Percentiles rank a stretch among this genome's conserved stretches.
These are phyloP conservation scores for Pseudozyma hubeiensis DNA, from an alignment of 1,284 basidiomycete species.

Conservation along the genomic window DNA sequence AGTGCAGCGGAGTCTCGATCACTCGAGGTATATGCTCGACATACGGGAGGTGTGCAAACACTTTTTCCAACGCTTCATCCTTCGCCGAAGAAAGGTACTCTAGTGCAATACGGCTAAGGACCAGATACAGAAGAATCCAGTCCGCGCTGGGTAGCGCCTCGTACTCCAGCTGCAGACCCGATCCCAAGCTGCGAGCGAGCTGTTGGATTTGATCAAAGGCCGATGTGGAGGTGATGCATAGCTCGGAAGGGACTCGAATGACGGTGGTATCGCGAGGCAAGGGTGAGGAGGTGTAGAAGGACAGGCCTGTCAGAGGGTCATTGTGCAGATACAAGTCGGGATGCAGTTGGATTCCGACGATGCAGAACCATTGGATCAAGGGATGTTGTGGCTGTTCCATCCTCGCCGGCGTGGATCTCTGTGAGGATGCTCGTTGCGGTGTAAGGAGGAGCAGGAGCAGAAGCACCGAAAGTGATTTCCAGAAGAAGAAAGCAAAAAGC, in stretches of 20 bases:
- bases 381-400: constrained; percentile 5
- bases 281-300: constrained; percentile 23
- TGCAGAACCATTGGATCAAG: constrained; percentile 18
- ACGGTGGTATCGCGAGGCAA: constrained; percentile 23
- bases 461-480: background rate
- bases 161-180: background rate
- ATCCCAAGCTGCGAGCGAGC: background rate
- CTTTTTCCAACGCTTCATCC: background rate
- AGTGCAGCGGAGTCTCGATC: constrained; percentile 52
- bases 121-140: constrained; percentile 46
- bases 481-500: constrained; percentile 3
- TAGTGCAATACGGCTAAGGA: constrained; percentile 12
- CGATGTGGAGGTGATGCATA: constrained; percentile 34
- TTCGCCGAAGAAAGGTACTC: constrained; percentile 1
- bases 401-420: background rate
- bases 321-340: constrained; percentile 15
- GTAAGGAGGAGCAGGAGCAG: background rate
- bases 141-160: constrained; percentile 13
- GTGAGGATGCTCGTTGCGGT: background rate
- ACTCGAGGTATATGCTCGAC: constrained; percentile 36
- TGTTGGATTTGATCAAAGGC: constrained; percentile 6
- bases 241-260: constrained; percentile 19
- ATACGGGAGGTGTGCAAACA: constrained; percentile 42
- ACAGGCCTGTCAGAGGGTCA: constrained; percentile 29
- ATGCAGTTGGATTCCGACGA: constrained; percentile 29